Base-by-base conservation (phyloP, 371 early-diverging fungal genomes). In the Mucor saturninus region DNA sequence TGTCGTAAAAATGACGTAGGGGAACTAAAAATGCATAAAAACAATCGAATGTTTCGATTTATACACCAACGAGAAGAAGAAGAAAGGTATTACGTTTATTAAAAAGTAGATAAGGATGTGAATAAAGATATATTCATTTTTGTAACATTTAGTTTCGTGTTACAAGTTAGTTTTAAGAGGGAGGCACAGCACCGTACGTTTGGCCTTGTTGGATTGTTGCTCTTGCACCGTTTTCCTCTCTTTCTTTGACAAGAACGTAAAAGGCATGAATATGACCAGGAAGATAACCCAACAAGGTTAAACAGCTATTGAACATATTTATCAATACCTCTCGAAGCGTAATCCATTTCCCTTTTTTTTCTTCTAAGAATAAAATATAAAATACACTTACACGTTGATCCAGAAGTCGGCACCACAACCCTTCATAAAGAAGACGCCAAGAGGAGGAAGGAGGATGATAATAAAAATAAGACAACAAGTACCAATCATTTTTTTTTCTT, bases 381-480 rank as follows among this genome's bases (percentile, higher is more conserved):
- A 21, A 35, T 35, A 35, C 35, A 64, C 74, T 64, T 72, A 79
- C 80, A 76, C n/a, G 53, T 80, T 80, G 61, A 80, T 80, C 80
- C 77, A 80, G 61, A 80, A 76, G 46, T 80, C 75, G 49, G 72
- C 73, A 42, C 64, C 69, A 62, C 80, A 80, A 11, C 80, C 80
- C 37, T 61, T 64, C 73, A 80, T 75, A 5, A 80, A 54, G 55
- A 80, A 80, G 48, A 80, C 75, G 39, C 80, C 80, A 31, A 80
- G 64, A 46, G 80, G 80, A 40, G 80, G 80, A 2, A 80, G 60
- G 15, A 80, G 56, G 6, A 80, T 53, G 43, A 76, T 74, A 45
- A 76, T 75, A n/a, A 80, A 60, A 63, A 80, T 76, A 54, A 80
- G 68, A 65, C 80, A 80, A 55, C 80, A 79, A 38, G 74, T 74